Evolutionary conservation across 371 early-diverging fungal species (phyloP).

Genomic region (Conidiobolus incongruus): DNA sequence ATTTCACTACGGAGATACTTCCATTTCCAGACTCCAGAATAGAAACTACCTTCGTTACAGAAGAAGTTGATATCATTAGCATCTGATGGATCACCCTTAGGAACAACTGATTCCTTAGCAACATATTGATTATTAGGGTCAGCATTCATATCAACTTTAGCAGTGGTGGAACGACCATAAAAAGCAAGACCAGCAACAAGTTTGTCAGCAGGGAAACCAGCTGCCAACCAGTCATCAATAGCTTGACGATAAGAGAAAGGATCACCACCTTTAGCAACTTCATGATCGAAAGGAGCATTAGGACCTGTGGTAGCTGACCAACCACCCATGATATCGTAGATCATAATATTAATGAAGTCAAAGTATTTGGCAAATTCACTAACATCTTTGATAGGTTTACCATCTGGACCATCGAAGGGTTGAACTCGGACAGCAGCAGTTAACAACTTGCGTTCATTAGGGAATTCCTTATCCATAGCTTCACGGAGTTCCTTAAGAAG

Average conservation of each 20-base stretch:
- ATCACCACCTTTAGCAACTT: conserved; percentile 8
- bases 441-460: conserved; percentile 18
- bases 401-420: conserved; percentile 24
- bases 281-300: conserved; percentile 38
- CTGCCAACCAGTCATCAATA: conserved; percentile 26
- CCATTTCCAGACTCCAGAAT: conserved; percentile 37
- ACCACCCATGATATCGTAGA: conserved; percentile 30
- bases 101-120: conserved; percentile 9
- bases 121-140: conserved; percentile 9
- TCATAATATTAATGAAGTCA: conserved; percentile 40
- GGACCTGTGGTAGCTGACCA: conserved; percentile 26
- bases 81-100: conserved; percentile 23
- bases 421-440: conserved; percentile 38
- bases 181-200: conserved; percentile 37
- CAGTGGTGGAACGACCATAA: conserved; percentile 35
- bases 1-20: conserved; percentile 27
- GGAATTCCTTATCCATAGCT: conserved; percentile 28
- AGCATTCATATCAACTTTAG: conserved; percentile 20
- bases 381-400: conserved; percentile 24
- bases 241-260: conserved; percentile 14
- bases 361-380: conserved; percentile 28
- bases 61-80: conserved; percentile 20
- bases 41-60: conserved; percentile 13
- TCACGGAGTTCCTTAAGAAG: conserved; percentile 31
- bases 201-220: conserved; percentile 29